phyloP scores from a whole-genome alignment of 805 yeast species.

The Ascoidea rubescens region DNA sequence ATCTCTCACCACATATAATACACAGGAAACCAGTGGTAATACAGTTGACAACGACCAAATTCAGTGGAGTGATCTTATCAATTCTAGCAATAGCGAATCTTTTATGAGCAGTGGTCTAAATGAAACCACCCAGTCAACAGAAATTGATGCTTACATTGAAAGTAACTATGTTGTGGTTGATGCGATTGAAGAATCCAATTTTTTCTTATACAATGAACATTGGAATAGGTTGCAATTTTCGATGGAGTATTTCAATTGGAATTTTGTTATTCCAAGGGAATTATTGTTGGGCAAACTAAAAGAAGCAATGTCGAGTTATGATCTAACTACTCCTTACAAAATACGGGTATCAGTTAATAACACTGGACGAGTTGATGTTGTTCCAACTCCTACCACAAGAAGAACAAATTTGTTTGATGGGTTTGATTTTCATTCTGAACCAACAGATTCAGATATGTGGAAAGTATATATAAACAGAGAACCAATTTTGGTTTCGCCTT shows the following conservation, averaged over 20 bases:
- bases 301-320: slow-evolving; percentile 17
- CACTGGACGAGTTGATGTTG: slow-evolving; percentile 22
- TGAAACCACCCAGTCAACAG: neutral
- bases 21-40: too few relatives aligned
- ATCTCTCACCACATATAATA: too few relatives aligned
- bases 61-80: too few relatives aligned
- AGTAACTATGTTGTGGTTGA: slow-evolving; percentile 9
- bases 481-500: slow-evolving; percentile 46
- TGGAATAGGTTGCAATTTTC: slow-evolving; percentile 42
- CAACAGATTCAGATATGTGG: slow-evolving; percentile 27
- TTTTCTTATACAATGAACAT: slow-evolving; percentile 56
- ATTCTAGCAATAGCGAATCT: too few relatives aligned
- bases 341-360: slow-evolving; percentile 30
- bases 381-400: slow-evolving; percentile 15
- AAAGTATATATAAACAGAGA: slow-evolving; percentile 46
- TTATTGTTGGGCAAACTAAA: slow-evolving; percentile 28
- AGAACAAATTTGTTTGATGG: slow-evolving; percentile 14
- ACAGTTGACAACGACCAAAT: too few relatives aligned
- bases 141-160: too few relatives aligned
- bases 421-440: slow-evolving; percentile 16
- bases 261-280: slow-evolving; percentile 26
- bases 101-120: too few relatives aligned
- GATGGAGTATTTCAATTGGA: slow-evolving; percentile 38
- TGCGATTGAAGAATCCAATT: slow-evolving; percentile 17
- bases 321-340: slow-evolving; percentile 23